Evolutionary conservation across 2,329 filamentous ascomycete species (phyloP), one percentile per base, ranked within the genome.

Genomic region (Furcasterigmium sp.): DNA sequence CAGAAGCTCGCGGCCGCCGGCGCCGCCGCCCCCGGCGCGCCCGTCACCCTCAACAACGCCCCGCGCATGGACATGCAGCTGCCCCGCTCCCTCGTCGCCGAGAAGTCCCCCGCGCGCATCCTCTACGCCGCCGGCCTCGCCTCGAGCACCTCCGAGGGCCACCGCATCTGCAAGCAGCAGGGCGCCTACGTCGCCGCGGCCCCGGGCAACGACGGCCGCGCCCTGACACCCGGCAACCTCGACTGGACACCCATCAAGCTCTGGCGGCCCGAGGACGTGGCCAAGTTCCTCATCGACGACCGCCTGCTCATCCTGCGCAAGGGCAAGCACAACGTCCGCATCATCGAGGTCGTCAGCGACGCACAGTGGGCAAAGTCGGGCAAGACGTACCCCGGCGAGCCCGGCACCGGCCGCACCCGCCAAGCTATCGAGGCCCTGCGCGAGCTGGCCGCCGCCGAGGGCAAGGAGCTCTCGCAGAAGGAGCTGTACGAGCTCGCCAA

Each of bases 281-380:
- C 69, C 45, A 75, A 78, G 43, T 85, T 74, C 54, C 64, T 85
- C 43, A 73, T 87, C 15, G 76, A 82, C 47, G 76, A 59, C 44
- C 69, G 73, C 49, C 51, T 83, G 37, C 64, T 84, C 49, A 72
- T 84, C 51, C 64, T 84, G 42, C 76, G 81, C 50, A 78, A 73
- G 55, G 80, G 80, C 51, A 83, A 82, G 64, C 74, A 81, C 61
- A 80, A 82, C 48, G 60, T 84, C 37, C 75, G 78, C 37, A 71
- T 83, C 50, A 68, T 84, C 41, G 68, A 82, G 60, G 67, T 84
- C 48, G 65, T 84, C 23, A 65, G 62, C 47, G 76, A 84, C 54
- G 65, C 76, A 37, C 72, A 72, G 46, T 82, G 75, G 69, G 53
- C 60, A 34, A 54, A 51, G 5, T 71, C 66, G 44, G 77, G 77